phyloP scores from a whole-genome alignment of 2,329 filamentous ascomycete genomes.

The Raffaelea albimanens region DNA sequence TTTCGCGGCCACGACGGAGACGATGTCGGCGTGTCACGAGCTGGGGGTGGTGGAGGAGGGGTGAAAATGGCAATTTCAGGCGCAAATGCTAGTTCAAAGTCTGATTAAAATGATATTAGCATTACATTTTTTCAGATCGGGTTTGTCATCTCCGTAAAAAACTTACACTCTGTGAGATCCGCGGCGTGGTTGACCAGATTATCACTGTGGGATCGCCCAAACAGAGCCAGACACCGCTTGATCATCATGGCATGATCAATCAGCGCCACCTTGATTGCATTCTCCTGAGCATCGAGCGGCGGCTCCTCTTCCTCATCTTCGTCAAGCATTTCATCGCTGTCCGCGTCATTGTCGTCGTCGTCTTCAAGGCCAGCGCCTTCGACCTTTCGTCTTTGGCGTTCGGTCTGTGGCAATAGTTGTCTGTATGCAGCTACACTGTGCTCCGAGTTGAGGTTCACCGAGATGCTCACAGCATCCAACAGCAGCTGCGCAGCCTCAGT shows the following conservation, averaged over 20 bases:
- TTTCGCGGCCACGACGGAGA: conserved; percentile 40
- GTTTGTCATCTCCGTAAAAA: background rate
- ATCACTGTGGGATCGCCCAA: conserved; percentile 53
- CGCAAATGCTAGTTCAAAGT: conserved; percentile 54
- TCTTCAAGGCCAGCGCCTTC: conserved; percentile 29
- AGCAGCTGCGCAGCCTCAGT: conserved; percentile 59
- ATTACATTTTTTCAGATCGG: too few species aligned
- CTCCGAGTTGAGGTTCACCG: conserved; percentile 65
- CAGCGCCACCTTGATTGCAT: conserved; percentile 72
- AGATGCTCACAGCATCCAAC: conserved; percentile 66
- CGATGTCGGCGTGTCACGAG: conserved; percentile 29
- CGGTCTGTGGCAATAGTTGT: conserved; percentile 49
- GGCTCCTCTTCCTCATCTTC: conserved; percentile 29
- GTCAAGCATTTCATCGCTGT: conserved; percentile 33
- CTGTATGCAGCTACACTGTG: conserved; percentile 72
- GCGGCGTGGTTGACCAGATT: conserved; percentile 45
- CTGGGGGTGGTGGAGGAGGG: conserved; percentile 31
- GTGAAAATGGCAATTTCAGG: conserved; percentile 56
- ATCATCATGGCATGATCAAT: conserved; percentile 85
- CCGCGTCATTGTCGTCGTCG: conserved; percentile 28
- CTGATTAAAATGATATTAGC: conserved; percentile 25
- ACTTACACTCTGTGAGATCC: conserved; percentile 58
- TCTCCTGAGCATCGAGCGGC: conserved; percentile 53
- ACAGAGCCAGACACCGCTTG: conserved; percentile 67
- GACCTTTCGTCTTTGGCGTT: conserved; percentile 16